Base-by-base conservation (phyloP, 192 early-diverging fungal genomes). In the Entophlyctis luteolus region DNA sequence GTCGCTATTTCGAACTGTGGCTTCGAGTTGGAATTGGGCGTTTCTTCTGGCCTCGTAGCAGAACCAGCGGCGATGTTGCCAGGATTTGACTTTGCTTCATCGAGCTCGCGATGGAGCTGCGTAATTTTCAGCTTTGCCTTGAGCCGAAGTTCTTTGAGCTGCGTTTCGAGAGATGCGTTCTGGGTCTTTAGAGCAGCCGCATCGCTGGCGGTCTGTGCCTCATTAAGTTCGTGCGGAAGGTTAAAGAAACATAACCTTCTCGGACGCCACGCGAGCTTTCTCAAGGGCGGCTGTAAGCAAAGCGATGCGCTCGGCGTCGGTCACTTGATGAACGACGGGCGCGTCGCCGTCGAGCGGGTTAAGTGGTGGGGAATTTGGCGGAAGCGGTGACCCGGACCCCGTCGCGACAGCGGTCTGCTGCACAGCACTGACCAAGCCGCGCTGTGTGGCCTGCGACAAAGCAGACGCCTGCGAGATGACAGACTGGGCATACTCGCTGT, bases 91-190 rank as follows among this genome's bases (percentile, higher is more conserved):
- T n/a, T n/a, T n/a, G n/a, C n/a, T 42, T 8, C 18, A 34, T 70
- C 57, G 27, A 70, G 55, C 29, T 70, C 68, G n/a, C 68, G 55
- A 28, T 70, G 68, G 36, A 70, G 58, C 29, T 70, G 68, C 2
- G 68, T 70, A 33, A 70, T 70, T 59, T 70, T 70, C 6, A 70
- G 58, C 35, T 70, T 70, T 18, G 68, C 68, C 31, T 70, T 70
- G 12, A 70, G 42, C 18, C 68, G 57, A 29, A 70, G 68, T 35
- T 70, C 68, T 37, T 70, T 70, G 8, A 70, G 49, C 35, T 70
- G 57, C 34, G 34, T 20, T 35, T 70, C 68, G 1, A 70, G 58
- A 5, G 22, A 4, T 18, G 65, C 36, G 39, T 60, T 60, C 22
- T 60, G 35, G 16, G n/a, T 6, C 14, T 28, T 39, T 12, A 60